Base-by-base conservation (phyloP, 2,329 filamentous ascomycete genomes). In the Chaetomium sp. region DNA sequence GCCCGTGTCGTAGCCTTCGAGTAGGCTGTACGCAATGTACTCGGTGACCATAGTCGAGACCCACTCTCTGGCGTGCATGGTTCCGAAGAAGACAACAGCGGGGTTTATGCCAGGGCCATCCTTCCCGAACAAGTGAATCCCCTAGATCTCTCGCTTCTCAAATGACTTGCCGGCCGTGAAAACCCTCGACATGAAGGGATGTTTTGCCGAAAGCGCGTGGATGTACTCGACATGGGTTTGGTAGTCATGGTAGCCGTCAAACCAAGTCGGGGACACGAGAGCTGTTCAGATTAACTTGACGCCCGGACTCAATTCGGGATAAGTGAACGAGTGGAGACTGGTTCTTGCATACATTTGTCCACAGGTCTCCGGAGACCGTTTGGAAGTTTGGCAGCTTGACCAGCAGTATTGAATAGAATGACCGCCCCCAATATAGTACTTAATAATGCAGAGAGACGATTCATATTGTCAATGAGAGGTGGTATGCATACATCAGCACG, bases 31-130 rank as follows among this genome's bases (percentile, higher is more conserved):
- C 8, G 76, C 73, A 12, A 81, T 68, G 65, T 81, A 84, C 64
- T 84, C 80, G 42, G 75, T 71, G 5, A 72, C 77, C 70, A 80
- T 79, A 9, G 77, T 74, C 5, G 75, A 74, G 52, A 84, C 80
- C 81, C 81, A 84, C 66, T 85, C 81, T 44, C 81, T 73, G 7
- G 80, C 79, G 65, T 85, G 81, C 10, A 82, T 78, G 32, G 76
- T 84, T 10, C 76, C 77, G 65, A 84, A 80, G 64, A 79, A 76
- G 44, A 84, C 72, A 44, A 82, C 67, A 14, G 78, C 80, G 1
- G 79, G 78, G 59, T 78, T 79, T 34, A 62, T 67, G 35, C 75
- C 74, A 50, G 70, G 71, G 1, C 73, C 72, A 1, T 64, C 64
- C 50, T 64, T 70, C 2, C 80, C 80, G 68, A 73, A 83, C 52